These are phyloP conservation scores for Lophiotrema nucula DNA, from an alignment of 495 filamentous ascomycete genomes.

Conservation along the genomic window DNA sequence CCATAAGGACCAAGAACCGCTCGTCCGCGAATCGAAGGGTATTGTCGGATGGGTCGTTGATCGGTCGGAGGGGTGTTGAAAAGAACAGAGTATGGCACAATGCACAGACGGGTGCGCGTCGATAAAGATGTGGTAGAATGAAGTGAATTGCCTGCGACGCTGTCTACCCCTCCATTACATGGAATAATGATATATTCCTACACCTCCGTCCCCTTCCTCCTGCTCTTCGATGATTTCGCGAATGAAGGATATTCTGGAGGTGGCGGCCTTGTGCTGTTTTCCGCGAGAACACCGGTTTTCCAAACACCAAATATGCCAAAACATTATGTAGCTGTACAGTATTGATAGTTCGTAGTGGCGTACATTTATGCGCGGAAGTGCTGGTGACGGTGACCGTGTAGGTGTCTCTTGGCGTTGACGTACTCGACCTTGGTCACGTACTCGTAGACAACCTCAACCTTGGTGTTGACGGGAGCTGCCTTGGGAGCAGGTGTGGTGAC, in stretches of 20 bases:
- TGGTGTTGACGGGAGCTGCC: slow-evolving; percentile 3
- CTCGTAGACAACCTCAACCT: slow-evolving; percentile 18
- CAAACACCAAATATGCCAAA: slow-evolving; percentile 22
- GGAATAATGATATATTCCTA: neutral
- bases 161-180: slow-evolving; percentile 32
- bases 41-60: neutral
- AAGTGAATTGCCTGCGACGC: slow-evolving; percentile 28
- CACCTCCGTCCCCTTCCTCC: slow-evolving; percentile 1
- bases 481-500: slow-evolving; percentile 7
- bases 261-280: neutral
- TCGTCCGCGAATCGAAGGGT: no score
- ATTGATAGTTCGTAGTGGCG: slow-evolving; percentile 2
- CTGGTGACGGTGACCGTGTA: slow-evolving; percentile 23
- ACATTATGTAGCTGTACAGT: slow-evolving; percentile 16
- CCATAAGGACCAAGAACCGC: no score
- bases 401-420: slow-evolving; percentile 22
- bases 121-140: slow-evolving; percentile 23
- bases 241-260: slow-evolving; percentile 2
- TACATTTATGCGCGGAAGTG: slow-evolving; percentile 24
- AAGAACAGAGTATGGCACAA: slow-evolving; percentile 2
- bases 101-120: slow-evolving; percentile 16
- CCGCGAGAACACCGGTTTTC: slow-evolving; percentile 15
- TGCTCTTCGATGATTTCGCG: slow-evolving; percentile 5
- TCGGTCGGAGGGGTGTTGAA: neutral
- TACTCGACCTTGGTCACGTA: slow-evolving; percentile 17